Conservation (phyloP, 306 rosid species). For the Cajanus cajan region DNA sequence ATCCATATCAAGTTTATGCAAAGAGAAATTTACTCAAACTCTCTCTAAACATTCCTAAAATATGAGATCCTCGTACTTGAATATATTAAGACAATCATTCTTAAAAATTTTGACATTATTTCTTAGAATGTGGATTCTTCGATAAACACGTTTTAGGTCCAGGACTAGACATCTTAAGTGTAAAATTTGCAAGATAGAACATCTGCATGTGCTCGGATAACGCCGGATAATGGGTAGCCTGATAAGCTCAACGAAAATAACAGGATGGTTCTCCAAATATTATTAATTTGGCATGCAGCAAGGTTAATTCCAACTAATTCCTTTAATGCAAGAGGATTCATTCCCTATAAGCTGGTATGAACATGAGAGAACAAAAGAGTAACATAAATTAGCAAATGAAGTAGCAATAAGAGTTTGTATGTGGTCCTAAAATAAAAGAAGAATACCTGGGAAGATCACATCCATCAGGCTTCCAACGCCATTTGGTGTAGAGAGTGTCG, state of each 20-base stretch:
- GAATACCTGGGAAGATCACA: conserved; percentile 86
- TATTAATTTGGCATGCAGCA: no score
- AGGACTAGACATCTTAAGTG: no score
- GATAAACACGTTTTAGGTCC: no score
- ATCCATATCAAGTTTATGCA: not conserved
- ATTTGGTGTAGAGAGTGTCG: conserved; percentile 65
- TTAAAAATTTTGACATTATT: no score
- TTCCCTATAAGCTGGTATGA: not conserved
- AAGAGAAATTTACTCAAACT: not conserved
- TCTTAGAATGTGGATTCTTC: no score
- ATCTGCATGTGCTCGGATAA: no score
- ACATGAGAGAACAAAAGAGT: not conserved
- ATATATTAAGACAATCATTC: not conserved
- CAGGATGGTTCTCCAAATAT: no score
- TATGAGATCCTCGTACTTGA: not conserved
- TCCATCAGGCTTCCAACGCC: conserved; percentile 91
- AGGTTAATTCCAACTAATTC: no score
- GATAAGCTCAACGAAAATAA: no score
- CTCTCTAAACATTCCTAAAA: not conserved
- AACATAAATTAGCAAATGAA: not conserved
- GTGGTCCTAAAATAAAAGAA: not conserved
- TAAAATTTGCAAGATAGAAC: no score
- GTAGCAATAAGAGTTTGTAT: not conserved
- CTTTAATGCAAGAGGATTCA: not conserved
- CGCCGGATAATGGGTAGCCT: no score